A percentile compares a stretch with the other conserved stretches of the same genome.
Conservation (phyloP, 2,329 filamentous ascomycete species). For the Aspergillus quadricinctus region DNA sequence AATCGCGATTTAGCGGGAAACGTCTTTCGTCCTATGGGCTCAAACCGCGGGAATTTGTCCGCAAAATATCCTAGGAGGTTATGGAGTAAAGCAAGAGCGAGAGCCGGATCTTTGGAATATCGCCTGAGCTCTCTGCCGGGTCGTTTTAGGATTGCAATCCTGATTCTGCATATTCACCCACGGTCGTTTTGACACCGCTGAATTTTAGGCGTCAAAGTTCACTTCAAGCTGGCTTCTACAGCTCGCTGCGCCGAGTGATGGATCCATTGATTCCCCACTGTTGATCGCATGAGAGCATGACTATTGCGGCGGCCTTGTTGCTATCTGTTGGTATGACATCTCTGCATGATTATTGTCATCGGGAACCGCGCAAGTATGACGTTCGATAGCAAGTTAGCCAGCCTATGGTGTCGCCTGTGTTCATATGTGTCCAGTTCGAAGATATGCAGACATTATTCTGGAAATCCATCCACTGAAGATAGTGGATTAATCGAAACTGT, state of each 20-base stretch:
- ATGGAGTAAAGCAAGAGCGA: not conserved
- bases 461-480: not conserved
- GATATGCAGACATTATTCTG: not conserved
- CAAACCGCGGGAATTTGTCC: not conserved
- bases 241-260: not conserved
- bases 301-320: not conserved
- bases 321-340: not conserved
- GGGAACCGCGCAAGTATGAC: not conserved
- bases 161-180: no score
- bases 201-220: not conserved
- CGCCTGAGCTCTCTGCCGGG: not conserved
- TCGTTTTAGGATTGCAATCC: not conserved
- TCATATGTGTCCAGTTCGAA: not conserved
- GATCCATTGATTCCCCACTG: not conserved
- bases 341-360: not conserved
- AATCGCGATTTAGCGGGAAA: slow-evolving; percentile 6
- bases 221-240: not conserved
- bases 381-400: not conserved
- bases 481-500: not conserved
- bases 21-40: not conserved
- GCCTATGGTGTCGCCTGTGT: no score
- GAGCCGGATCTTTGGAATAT: not conserved
- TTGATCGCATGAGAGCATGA: not conserved
- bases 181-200: no score
- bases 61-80: not conserved